phyloP scores from a whole-genome alignment of 2,329 filamentous ascomycete species.

The Aureobasidium melanogenum region DNA sequence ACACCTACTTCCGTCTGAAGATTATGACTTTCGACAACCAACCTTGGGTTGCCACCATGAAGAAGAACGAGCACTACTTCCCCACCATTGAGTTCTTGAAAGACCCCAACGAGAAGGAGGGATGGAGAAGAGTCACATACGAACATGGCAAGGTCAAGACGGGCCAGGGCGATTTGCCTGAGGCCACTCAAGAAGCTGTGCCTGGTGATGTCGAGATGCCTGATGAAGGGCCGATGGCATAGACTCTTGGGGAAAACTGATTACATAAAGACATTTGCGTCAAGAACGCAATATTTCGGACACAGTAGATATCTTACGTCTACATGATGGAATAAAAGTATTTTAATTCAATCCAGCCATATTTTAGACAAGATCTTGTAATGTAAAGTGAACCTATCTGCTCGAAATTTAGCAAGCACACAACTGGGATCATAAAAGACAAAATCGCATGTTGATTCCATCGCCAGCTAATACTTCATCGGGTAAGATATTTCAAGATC shows the following conservation, averaged over 20 bases:
- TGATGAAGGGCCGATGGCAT: constrained; percentile 7
- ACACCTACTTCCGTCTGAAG: constrained; percentile 94
- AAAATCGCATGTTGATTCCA: too few species aligned
- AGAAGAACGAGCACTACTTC: constrained; percentile 98
- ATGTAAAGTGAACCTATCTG: neutral
- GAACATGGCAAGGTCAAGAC: constrained; percentile 35
- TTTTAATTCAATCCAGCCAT: neutral
- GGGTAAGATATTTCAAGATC: too few species aligned
- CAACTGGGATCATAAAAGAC: neutral
- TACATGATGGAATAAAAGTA: neutral
- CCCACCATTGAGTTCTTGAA: constrained; percentile 58
- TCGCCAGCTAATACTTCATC: constrained; percentile 16
- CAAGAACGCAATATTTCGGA: neutral
- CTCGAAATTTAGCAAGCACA: neutral
- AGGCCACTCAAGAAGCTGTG: neutral
- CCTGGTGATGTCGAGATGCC: constrained; percentile 2
- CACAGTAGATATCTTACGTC: neutral
- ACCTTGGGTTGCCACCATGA: constrained; percentile 99
- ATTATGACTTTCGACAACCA: constrained; percentile 99
- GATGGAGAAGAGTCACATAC: constrained; percentile 51
- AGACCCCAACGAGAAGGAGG: constrained; percentile 41
- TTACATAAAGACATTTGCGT: neutral
- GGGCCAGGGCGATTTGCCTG: constrained; percentile 23
- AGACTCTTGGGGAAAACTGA: neutral
- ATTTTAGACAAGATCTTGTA: neutral